phyloP scores from a whole-genome alignment of 2,329 filamentous ascomycete genomes.

The Botrytis squamosa region DNA sequence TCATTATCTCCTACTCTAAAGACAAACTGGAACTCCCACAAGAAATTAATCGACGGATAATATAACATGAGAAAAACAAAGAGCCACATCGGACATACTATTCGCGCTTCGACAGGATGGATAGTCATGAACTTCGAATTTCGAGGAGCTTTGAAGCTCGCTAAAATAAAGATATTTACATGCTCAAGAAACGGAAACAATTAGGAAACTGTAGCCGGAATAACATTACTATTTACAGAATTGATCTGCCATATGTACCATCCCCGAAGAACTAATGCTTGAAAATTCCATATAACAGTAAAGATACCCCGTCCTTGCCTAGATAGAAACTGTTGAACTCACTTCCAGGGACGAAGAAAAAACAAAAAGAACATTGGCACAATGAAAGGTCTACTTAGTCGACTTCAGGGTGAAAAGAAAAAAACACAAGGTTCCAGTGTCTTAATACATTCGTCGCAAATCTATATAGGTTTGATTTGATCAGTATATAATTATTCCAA shows the following conservation, averaged over 20 bases:
- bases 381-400: neutral
- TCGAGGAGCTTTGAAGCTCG: too few species aligned
- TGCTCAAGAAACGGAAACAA: neutral
- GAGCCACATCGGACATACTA: neutral
- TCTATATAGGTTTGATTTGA: neutral
- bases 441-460: neutral
- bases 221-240: neutral
- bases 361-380: neutral
- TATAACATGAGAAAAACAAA: neutral
- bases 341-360: neutral
- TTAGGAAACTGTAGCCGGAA: rapidly evolving
- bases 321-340: neutral
- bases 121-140: neutral
- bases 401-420: neutral
- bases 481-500: rapidly evolving
- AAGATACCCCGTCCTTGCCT: neutral
- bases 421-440: neutral
- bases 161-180: neutral
- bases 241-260: neutral
- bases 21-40: neutral
- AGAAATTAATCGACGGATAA: neutral
- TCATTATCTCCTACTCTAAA: too few species aligned
- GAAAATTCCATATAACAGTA: neutral
- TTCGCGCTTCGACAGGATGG: neutral
- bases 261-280: neutral